Percentiles rank a stretch among this genome's conserved stretches.
phyloP scores from a whole-genome alignment of 2,329 filamentous ascomycete species.

The Aspergillus transmontanensis region DNA sequence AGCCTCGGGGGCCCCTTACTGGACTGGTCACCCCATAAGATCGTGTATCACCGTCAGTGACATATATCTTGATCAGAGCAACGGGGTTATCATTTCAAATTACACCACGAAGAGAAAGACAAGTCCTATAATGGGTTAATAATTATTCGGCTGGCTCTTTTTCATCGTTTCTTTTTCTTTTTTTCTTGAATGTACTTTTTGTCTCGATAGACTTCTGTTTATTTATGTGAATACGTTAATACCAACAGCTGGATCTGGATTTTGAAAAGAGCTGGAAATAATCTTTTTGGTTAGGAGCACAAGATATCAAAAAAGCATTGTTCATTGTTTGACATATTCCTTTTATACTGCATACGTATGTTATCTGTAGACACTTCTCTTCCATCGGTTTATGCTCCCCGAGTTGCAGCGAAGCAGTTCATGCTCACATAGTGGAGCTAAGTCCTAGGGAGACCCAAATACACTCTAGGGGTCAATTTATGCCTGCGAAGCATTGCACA shows the following conservation, averaged over 20 bases:
- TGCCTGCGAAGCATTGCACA: no score
- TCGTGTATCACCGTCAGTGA: background rate
- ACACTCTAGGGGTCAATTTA: no score
- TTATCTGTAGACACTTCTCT: background rate
- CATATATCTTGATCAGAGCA: background rate
- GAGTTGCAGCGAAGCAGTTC: no score
- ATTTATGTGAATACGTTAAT: conserved; percentile 3
- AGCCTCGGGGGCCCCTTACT: background rate
- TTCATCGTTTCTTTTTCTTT: background rate
- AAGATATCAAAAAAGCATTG: background rate
- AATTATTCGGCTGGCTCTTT: background rate
- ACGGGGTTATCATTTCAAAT: background rate
- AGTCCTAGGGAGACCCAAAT: no score
- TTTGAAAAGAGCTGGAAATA: background rate
- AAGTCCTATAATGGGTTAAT: background rate
- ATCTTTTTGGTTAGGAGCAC: background rate
- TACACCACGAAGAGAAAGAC: background rate
- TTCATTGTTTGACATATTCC: background rate
- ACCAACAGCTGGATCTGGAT: conserved; percentile 1
- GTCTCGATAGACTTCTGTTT: background rate
- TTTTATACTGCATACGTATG: background rate
- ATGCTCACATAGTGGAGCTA: no score
- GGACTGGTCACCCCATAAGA: background rate
- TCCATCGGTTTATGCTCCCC: background rate
- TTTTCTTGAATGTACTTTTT: background rate